These are phyloP conservation scores for Calonectria multiphialidica DNA, from an alignment of 2,329 filamentous ascomycete genomes.

Conservation along the genomic window DNA sequence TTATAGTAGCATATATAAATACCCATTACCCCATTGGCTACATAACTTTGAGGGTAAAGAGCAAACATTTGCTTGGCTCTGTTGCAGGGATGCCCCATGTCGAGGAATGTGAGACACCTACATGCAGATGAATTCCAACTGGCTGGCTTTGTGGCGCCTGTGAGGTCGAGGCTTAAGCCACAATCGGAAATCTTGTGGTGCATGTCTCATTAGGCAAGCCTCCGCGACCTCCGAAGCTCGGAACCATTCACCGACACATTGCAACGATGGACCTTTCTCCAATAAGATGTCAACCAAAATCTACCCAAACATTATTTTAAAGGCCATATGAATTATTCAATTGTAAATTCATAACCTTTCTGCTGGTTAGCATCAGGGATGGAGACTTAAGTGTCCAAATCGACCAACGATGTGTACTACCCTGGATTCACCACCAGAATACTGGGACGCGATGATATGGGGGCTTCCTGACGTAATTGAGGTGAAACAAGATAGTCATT, in stretches of 20 bases:
- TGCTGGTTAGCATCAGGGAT: background rate
- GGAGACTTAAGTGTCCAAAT: too few species aligned
- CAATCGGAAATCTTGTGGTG: background rate
- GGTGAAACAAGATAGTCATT: background rate
- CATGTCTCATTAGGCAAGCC: background rate
- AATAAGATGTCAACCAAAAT: too few species aligned
- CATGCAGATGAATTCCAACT: background rate
- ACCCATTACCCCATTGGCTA: too few species aligned
- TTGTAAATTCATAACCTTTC: background rate
- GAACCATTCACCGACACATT: too few species aligned
- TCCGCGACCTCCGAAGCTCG: background rate
- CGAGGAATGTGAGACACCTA: background rate
- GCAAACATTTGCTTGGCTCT: background rate
- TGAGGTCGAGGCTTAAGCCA: background rate
- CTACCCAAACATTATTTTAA: too few species aligned
- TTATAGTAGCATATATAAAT: too few species aligned
- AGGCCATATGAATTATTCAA: too few species aligned
- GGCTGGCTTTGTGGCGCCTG: background rate
- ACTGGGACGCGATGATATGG: background rate
- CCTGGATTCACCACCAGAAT: background rate
- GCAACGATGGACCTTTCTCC: too few species aligned
- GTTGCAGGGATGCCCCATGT: background rate
- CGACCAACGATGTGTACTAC: background rate
- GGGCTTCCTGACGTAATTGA: background rate
- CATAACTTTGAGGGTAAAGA: background rate